Evolutionary conservation across 2,329 filamentous ascomycete species (phyloP).

Genomic region (Chalara sp.): DNA sequence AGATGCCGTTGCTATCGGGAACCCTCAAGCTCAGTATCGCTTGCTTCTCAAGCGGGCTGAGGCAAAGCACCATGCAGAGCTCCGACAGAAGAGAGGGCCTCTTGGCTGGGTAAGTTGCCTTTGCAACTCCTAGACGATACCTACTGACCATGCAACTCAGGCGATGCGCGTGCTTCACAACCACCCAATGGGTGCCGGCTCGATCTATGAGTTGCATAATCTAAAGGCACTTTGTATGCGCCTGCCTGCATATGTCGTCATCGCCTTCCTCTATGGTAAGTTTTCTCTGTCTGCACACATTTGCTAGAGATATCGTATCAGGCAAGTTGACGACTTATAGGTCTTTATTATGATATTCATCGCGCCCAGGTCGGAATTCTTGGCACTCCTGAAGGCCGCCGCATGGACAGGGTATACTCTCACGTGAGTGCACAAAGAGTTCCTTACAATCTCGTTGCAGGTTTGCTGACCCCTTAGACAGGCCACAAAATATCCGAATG

Average conservation of each 20-base stretch:
- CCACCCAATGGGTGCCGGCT: slow-evolving; percentile 65
- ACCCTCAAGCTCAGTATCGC: slow-evolving; percentile 54
- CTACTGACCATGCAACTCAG: too few relatives aligned
- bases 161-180: slow-evolving; percentile 68
- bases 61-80: slow-evolving; percentile 53
- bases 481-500: slow-evolving; percentile 43
- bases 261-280: slow-evolving; percentile 51
- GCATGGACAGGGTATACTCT: slow-evolving; percentile 63
- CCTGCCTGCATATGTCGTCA: slow-evolving; percentile 59
- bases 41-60: slow-evolving; percentile 51
- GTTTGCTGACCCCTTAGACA: too few relatives aligned
- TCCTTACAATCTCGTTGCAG: too few relatives aligned
- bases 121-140: too few relatives aligned
- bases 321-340: slow-evolving; percentile 23
- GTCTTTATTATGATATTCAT: slow-evolving; percentile 78
- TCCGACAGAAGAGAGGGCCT: slow-evolving; percentile 55
- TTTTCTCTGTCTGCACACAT: too few relatives aligned
- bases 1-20: slow-evolving; percentile 28
- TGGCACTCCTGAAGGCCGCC: slow-evolving; percentile 65
- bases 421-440: slow-evolving; percentile 16
- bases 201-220: slow-evolving; percentile 70
- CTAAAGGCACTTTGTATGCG: slow-evolving; percentile 56
- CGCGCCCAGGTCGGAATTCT: slow-evolving; percentile 59
- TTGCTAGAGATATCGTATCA: too few relatives aligned
- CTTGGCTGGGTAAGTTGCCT: slow-evolving; percentile 57